These are phyloP conservation scores for Xylaria nigripes DNA, from an alignment of 495 filamentous ascomycete species.

Conservation along the genomic window DNA sequence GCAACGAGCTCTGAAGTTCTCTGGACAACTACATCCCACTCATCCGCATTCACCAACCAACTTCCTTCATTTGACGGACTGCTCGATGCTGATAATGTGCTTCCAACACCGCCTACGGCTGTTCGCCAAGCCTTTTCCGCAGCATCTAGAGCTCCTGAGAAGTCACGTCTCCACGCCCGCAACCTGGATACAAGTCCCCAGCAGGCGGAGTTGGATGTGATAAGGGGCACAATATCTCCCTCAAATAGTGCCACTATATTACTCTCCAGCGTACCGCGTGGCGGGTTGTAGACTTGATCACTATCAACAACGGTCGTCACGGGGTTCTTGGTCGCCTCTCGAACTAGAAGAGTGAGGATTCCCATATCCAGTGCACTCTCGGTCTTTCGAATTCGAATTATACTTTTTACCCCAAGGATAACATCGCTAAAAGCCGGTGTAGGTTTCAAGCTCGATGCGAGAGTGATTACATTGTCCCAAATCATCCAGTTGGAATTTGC, in stretches of 20 bases:
- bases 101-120: constrained; percentile 37
- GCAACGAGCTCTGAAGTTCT: constrained; percentile 58
- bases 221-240: constrained; percentile 62
- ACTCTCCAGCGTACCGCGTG: constrained; percentile 39
- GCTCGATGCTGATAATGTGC: constrained; percentile 10
- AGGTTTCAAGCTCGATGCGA: constrained; percentile 68
- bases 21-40: constrained; percentile 55
- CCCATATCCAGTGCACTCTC: constrained; percentile 72
- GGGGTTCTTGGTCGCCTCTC: constrained; percentile 48
- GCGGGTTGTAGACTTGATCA: constrained; percentile 34
- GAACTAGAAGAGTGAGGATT: constrained; percentile 61
- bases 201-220: constrained; percentile 66
- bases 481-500: constrained; percentile 81
- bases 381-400: constrained; percentile 66
- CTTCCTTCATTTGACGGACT: constrained; percentile 21
- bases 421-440: constrained; percentile 62
- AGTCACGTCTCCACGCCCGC: constrained; percentile 60
- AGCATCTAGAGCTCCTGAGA: constrained; percentile 62
- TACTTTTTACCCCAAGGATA: constrained; percentile 57
- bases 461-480: constrained; percentile 89
- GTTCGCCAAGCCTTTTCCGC: constrained; percentile 87
- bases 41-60: constrained; percentile 39
- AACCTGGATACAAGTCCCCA: constrained; percentile 68
- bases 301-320: constrained; percentile 25
- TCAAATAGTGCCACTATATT: constrained; percentile 67